Conservation (phyloP, 139 green algal genomes). For the Parachlorella kessleri region DNA sequence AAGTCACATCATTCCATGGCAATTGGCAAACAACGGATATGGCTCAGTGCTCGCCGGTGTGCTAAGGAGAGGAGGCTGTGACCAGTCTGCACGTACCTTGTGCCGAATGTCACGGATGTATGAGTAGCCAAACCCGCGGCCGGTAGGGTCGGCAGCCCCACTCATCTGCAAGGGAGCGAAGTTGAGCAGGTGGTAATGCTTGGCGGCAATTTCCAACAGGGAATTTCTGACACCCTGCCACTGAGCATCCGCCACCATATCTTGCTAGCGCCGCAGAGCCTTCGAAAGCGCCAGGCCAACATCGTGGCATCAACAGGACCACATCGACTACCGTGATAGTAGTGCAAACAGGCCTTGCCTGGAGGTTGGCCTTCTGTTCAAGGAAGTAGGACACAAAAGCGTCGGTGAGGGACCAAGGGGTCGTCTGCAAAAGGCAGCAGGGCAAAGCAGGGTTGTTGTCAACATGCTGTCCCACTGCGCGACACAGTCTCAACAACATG, state of each 20-base stretch:
- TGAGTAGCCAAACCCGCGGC: conserved; percentile 69
- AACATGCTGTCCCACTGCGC: too few relatives aligned
- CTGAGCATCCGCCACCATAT: too few relatives aligned
- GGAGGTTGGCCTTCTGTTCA: conserved; percentile 25
- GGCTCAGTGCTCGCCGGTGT: conserved; percentile 7
- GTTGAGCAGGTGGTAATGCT: too few relatives aligned
- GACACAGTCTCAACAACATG: not conserved
- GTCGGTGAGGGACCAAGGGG: conserved; percentile 63
- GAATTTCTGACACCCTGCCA: too few relatives aligned
- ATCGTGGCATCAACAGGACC: too few relatives aligned
- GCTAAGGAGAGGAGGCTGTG: too few relatives aligned
- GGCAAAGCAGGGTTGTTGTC: too few relatives aligned
- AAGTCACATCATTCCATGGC: not conserved
- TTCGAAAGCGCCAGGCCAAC: too few relatives aligned
- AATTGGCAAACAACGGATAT: not conserved
- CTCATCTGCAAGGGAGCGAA: conserved; percentile 29
- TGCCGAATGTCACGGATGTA: conserved; percentile 56
- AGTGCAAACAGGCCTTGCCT: not conserved
- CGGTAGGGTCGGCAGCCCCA: conserved; percentile 73
- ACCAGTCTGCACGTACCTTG: conserved; percentile 23
- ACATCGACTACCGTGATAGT: too few relatives aligned
- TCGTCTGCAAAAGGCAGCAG: too few relatives aligned
- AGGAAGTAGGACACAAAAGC: conserved; percentile 58
- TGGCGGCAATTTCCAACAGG: too few relatives aligned
- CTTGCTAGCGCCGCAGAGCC: too few relatives aligned